Base-by-base conservation (phyloP, 2,329 filamentous ascomycete species). In the Fusarium sambucinum region DNA sequence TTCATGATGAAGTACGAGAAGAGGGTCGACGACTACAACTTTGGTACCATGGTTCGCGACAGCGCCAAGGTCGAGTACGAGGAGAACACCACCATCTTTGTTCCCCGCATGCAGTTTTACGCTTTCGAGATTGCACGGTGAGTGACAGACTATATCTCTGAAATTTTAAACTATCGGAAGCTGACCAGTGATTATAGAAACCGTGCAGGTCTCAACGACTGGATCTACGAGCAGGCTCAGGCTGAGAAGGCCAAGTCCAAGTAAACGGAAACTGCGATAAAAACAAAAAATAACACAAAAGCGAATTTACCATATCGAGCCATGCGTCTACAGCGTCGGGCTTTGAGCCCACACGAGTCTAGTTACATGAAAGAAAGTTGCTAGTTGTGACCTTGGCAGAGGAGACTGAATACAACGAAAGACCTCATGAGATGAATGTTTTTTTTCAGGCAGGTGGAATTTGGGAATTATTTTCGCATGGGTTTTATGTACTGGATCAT, bases 1-100 rank as follows among this genome's bases (percentile, higher is more conserved):
- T 99, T 97, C 83, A 92, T 97, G 87, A 94, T 92, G 86, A 84
- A 86, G 66, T 99, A 97, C 79, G 94, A 98, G 83, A 94, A 97
- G 81, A 95, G 88, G 81, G 85, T 99, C n/a, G 91, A 96, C 68
- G 96, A 99, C 81, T 99, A 90, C 85, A 99, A 97, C 84, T 99
- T 97, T 80, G 96, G 96, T 57, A 97, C 96, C 33, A 94, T 99
- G 87, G 79, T 99, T 74, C 89, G 96, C 59, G 86, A 88, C 59
- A 92, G 87, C 75, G 86, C 93, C 37, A 92, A 92, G 74, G 88
- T 80, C 54, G 95, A 97, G 80, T 98, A 99, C 78, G 92, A 90
- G 54, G 85, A 96, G 81, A 85, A 97, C 58, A 93, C 91, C 55
- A 97, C 94, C 5, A 97, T 99, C 54, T 98, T 99, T 74, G 85